Evolutionary conservation across 1,139 yeast genomes (phyloP).

Genomic region (Geotrichum phurueaensis): DNA sequence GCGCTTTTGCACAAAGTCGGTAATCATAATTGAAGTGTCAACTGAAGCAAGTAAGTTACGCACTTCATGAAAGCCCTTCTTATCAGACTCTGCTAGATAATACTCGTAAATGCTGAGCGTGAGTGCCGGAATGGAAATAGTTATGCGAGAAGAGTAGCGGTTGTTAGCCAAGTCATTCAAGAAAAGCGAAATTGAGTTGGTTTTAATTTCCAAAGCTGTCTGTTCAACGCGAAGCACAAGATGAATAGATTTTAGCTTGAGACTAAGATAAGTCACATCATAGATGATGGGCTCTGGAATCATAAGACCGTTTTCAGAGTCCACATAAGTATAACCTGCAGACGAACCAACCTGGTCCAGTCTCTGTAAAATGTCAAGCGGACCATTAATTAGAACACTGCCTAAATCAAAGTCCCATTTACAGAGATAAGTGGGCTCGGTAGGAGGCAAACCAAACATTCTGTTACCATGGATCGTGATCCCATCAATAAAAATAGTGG

Average conservation of each 20-base stretch:
- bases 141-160: conserved; percentile 54
- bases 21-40: conserved; percentile 51
- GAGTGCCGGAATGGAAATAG: conserved; percentile 48
- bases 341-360: conserved; percentile 43
- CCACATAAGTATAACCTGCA: conserved; percentile 59
- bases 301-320: conserved; percentile 67
- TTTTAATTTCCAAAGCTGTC: conserved; percentile 29
- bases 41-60: conserved; percentile 34
- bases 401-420: conserved; percentile 83
- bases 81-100: conserved; percentile 12
- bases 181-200: conserved; percentile 40
- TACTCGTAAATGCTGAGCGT: conserved; percentile 33
- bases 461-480: conserved; percentile 76
- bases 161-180: conserved; percentile 66
- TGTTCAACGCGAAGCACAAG: conserved; percentile 32
- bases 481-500: conserved; percentile 56
- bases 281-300: conserved; percentile 51
- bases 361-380: conserved; percentile 44
- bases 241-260: conserved; percentile 28
- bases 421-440: conserved; percentile 80
- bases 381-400: conserved; percentile 48
- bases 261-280: conserved; percentile 59
- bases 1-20: conserved; percentile 55
- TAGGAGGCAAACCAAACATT: conserved; percentile 87
- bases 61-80: background rate